phyloP scores from a whole-genome alignment of 129 eudicot species.

The Silybum marianum region DNA sequence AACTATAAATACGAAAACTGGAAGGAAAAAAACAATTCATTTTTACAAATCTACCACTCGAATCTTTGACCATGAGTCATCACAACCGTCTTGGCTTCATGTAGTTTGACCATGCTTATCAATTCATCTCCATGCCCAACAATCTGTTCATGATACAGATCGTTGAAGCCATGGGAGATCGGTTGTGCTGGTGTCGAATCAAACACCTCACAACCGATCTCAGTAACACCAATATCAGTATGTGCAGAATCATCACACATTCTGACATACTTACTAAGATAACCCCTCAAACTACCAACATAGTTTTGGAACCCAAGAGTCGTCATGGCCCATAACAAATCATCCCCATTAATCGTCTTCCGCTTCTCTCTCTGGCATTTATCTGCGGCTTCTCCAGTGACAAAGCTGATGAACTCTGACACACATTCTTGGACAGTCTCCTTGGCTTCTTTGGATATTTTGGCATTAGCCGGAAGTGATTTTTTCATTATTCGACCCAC shows the following conservation, averaged over 20 bases:
- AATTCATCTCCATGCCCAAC: slow-evolving; percentile 20
- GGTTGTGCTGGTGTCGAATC: slow-evolving; percentile 10
- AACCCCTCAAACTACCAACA: slow-evolving; percentile 50
- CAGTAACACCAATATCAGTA: background rate
- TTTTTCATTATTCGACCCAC: slow-evolving; percentile 77
- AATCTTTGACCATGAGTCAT: slow-evolving; percentile 31
- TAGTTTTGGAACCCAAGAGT: slow-evolving; percentile 70
- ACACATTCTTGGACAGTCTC: slow-evolving; percentile 78
- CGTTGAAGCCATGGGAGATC: background rate
- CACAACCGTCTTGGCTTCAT: slow-evolving; percentile 16
- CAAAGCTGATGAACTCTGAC: slow-evolving; percentile 74
- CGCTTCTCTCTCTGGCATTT: slow-evolving; percentile 77
- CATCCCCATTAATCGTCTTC: slow-evolving; percentile 76
- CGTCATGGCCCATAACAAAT: slow-evolving; percentile 77
- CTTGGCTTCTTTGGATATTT: slow-evolving; percentile 74
- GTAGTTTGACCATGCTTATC: slow-evolving; percentile 28
- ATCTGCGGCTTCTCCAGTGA: slow-evolving; percentile 74
- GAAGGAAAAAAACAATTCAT: background rate
- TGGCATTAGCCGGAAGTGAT: slow-evolving; percentile 66
- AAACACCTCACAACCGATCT: slow-evolving; percentile 19
- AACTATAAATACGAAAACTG: background rate
- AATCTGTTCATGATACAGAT: background rate
- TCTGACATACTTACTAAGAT: slow-evolving; percentile 41
- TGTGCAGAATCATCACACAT: slow-evolving; percentile 13
- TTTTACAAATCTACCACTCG: slow-evolving; percentile 28